Evolutionary conservation across 164 flowering plant genomes (phyloP), one percentile per base, ranked within the genome.

Genomic region (Vitis rotundifolia): DNA sequence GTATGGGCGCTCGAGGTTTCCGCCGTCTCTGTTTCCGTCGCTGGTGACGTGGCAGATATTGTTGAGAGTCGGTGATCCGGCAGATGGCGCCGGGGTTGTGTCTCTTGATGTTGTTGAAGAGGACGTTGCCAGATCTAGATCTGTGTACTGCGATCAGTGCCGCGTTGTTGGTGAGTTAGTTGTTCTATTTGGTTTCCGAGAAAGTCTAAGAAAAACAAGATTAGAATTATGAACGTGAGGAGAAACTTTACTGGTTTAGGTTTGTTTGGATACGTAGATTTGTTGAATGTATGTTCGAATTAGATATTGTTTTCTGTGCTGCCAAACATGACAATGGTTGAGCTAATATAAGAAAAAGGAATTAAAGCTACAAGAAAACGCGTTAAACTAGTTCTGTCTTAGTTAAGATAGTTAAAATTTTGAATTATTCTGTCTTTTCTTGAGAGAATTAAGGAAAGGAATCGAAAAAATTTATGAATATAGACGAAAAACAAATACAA

Each of bases 41-140:
- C 75, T 84, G 53, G 11, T 73, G 56, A 70, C 85, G 69, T 84
- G 88, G 88, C 86, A 82, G 83, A 75, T 82, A 58, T 61, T 75
- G 49, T 77, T 84, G 59, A 61, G 79, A 3, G 72, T 75, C 63
- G 84, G 79, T 4, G 83, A 82, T 18, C 57, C 31, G 7, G 52
- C 18, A 9, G 70, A 73, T 29, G 72, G 19, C 64, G 31, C 54
- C 54, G 60, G 44, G 4, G 52, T 48, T 12, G 62, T 74, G 12
- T 49, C 54, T 2, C 57, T 75, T 3, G 73, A 75, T 28, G 70
- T 75, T 10, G 78, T 75, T 9, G 78, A 75, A 53, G 78, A 75
- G 53, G 78, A 75, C 54, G 78, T 75, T 7, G 47, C 70, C 47
- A 75, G 74, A 75, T 75, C 78, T 71, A 62, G 67, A 55, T 71